Evolutionary conservation across 768 basidiomycete genomes (phyloP).

Genomic region (Mycena vulgaris): DNA sequence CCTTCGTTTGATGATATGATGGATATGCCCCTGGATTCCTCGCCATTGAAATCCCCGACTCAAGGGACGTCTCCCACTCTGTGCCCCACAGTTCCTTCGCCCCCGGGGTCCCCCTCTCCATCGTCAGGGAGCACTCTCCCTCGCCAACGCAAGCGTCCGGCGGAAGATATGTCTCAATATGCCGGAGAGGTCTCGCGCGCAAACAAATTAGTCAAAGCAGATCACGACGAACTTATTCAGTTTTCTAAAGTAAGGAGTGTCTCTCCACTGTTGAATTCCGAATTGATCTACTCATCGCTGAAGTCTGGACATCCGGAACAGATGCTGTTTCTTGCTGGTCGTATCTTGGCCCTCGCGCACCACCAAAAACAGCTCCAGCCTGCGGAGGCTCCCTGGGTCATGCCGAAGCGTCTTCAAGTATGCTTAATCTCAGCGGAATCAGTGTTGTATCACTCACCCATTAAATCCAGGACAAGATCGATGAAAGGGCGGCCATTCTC

Average conservation of each 20-base stretch:
- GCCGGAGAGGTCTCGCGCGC: neutral
- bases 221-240: neutral
- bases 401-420: too few relatives aligned
- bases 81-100: neutral
- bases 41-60: neutral
- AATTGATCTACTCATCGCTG: too few relatives aligned
- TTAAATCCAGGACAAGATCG: neutral
- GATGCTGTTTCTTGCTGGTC: too few relatives aligned
- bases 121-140: neutral
- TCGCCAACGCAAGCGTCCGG: neutral
- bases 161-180: conserved; percentile 4
- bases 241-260: neutral
- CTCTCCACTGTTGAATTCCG: too few relatives aligned
- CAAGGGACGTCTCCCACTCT: neutral
- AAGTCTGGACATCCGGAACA: too few relatives aligned
- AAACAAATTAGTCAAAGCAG: neutral
- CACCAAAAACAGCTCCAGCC: too few relatives aligned
- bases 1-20: conserved; percentile 6
- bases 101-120: neutral
- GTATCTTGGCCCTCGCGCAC: too few relatives aligned
- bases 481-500: neutral
- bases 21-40: neutral
- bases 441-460: too few relatives aligned
- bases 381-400: too few relatives aligned
- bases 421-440: too few relatives aligned